phyloP scores from a whole-genome alignment of 345 rosid species.

The Aquilaria sinensis region DNA sequence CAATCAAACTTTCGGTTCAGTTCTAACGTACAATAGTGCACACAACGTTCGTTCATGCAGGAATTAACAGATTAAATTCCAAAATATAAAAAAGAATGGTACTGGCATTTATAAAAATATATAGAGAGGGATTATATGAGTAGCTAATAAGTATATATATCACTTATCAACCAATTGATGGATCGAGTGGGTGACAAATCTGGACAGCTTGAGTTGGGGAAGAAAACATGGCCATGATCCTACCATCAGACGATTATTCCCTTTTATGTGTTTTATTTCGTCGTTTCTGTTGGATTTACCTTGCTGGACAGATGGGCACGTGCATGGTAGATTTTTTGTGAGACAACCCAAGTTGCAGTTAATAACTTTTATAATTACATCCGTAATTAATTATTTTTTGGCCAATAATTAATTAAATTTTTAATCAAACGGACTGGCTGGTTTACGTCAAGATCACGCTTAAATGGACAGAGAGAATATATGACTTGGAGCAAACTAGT shows the following conservation, averaged over 20 bases:
- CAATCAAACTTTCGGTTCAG: neutral
- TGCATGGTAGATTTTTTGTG: slow-evolving; percentile 40
- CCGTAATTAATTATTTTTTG: too few species aligned
- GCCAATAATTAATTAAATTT: too few species aligned
- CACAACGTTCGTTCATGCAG: too few species aligned
- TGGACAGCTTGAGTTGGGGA: slow-evolving; percentile 16
- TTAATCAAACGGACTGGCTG: too few species aligned
- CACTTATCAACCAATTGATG: too few species aligned
- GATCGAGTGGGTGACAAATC: slow-evolving; percentile 21
- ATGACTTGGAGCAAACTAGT: neutral
- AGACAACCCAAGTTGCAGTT: slow-evolving; percentile 15
- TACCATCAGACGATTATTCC: slow-evolving; percentile 55
- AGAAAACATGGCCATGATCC: slow-evolving; percentile 8
- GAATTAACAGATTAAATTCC: too few species aligned
- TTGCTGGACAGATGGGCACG: slow-evolving; percentile 47
- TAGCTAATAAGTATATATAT: too few species aligned
- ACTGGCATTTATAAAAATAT: too few species aligned
- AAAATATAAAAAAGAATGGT: too few species aligned
- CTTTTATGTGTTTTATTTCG: slow-evolving; percentile 42
- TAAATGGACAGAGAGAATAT: too few species aligned
- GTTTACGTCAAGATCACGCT: too few species aligned
- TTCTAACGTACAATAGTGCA: neutral
- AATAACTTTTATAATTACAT: neutral
- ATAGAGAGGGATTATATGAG: too few species aligned
- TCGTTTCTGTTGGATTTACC: slow-evolving; percentile 58